Evolutionary conservation across 768 basidiomycete genomes (phyloP).

Genomic region (Phaeotremella skinneri): DNA sequence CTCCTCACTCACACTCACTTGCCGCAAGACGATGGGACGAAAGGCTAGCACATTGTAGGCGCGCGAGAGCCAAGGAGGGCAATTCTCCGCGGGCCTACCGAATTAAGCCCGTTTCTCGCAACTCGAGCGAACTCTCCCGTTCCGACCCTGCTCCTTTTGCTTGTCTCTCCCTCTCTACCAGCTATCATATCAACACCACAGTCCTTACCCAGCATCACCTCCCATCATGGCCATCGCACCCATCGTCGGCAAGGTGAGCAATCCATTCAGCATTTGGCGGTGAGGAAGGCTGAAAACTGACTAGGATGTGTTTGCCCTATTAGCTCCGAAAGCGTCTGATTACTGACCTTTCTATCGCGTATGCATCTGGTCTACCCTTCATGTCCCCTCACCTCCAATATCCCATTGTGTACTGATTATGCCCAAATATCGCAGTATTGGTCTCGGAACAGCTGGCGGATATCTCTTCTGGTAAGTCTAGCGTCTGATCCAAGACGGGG

Average conservation of each 20-base stretch:
- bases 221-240: constrained; percentile 77
- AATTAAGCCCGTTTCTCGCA: background rate
- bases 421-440: constrained; percentile 53
- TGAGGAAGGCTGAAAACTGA: no score
- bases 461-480: constrained; percentile 78
- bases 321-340: constrained; percentile 84
- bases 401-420: background rate
- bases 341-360: constrained; percentile 71
- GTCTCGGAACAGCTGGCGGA: constrained; percentile 69
- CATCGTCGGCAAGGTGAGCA: constrained; percentile 71
- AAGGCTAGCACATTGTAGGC: no score
- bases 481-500: background rate
- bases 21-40: no score
- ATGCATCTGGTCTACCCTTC: constrained; percentile 4
- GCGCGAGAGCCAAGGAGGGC: no score
- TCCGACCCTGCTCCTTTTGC: background rate
- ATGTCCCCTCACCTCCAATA: background rate
- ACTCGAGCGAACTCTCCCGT: constrained; percentile 5
- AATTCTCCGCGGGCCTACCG: background rate
- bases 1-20: no score
- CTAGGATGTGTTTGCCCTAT: no score
- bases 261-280: constrained; percentile 1
- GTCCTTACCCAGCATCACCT: no score
- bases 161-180: constrained; percentile 1
- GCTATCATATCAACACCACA: constrained; percentile 2